These are phyloP conservation scores for Naegleria fowleri DNA, from an alignment of 208 protist species.

Conservation along the genomic window DNA sequence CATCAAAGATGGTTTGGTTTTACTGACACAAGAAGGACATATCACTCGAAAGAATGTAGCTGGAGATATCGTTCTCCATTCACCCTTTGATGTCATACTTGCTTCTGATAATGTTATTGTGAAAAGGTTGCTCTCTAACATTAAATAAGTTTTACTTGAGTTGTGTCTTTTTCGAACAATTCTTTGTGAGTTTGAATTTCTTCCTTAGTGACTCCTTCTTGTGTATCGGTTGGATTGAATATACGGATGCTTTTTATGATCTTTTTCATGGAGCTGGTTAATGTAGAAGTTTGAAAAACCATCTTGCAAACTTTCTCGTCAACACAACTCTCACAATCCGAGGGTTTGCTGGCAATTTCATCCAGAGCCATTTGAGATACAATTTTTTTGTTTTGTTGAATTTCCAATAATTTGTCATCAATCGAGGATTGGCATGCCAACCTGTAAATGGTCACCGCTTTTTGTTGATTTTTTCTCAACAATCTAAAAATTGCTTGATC, in stretches of 20 bases:
- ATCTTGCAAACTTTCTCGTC: too few relatives aligned
- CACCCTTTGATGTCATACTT: background rate
- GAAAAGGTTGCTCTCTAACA: background rate
- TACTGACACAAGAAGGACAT: background rate
- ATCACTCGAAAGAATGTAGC: background rate
- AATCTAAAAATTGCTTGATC: background rate
- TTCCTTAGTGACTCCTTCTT: too few relatives aligned
- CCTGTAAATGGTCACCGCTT: background rate
- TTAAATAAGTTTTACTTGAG: background rate
- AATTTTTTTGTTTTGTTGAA: background rate
- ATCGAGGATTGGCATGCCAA: background rate
- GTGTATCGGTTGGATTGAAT: too few relatives aligned
- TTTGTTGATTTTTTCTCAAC: background rate
- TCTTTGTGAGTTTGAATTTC: too few relatives aligned
- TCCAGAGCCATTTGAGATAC: background rate
- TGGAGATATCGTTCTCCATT: background rate
- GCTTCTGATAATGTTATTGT: background rate
- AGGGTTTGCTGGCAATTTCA: background rate
- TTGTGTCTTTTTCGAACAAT: too few relatives aligned
- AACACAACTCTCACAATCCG: too few relatives aligned
- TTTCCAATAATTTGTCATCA: background rate
- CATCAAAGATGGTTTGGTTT: background rate
- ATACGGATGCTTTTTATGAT: too few relatives aligned
- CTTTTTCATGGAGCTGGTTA: too few relatives aligned
- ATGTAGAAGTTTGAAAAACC: too few relatives aligned